Conservation (phyloP, 257 asterid genomes). For the Solanum corneliomulleri region DNA sequence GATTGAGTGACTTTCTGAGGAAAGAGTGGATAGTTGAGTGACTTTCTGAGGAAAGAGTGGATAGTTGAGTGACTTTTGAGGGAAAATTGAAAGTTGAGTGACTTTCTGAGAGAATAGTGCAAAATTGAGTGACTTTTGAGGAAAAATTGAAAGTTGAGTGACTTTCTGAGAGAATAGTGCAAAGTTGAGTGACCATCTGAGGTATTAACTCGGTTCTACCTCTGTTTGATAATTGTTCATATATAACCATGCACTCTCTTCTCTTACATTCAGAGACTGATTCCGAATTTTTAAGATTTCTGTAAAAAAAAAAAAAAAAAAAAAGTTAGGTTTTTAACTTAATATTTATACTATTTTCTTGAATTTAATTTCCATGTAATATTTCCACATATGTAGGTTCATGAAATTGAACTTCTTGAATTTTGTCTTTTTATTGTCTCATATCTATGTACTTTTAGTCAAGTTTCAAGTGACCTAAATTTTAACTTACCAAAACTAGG, state of each 20-base stretch:
- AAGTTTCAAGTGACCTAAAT: neutral
- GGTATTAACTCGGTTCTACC: too few species aligned
- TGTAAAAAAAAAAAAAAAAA: too few species aligned
- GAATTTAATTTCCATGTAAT: neutral
- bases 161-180: too few species aligned
- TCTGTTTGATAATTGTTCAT: neutral
- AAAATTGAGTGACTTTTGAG: too few species aligned
- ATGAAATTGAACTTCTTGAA: neutral
- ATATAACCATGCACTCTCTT: neutral
- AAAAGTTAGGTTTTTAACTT: neutral
- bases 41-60: too few species aligned
- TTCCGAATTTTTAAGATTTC: neutral
- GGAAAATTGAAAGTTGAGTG: too few species aligned
- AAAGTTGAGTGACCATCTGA: too few species aligned
- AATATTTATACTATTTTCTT: neutral
- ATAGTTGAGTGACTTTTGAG: too few species aligned
- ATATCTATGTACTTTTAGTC: neutral
- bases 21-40: too few species aligned
- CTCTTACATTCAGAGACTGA: neutral
- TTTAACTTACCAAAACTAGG: neutral
- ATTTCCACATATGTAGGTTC: neutral
- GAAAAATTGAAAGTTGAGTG: too few species aligned
- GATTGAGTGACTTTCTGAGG: too few species aligned
- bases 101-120: too few species aligned
- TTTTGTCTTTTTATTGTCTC: neutral